phyloP scores from a whole-genome alignment of 2,329 filamentous ascomycete species.

The Phaeosphaeria sp. region DNA sequence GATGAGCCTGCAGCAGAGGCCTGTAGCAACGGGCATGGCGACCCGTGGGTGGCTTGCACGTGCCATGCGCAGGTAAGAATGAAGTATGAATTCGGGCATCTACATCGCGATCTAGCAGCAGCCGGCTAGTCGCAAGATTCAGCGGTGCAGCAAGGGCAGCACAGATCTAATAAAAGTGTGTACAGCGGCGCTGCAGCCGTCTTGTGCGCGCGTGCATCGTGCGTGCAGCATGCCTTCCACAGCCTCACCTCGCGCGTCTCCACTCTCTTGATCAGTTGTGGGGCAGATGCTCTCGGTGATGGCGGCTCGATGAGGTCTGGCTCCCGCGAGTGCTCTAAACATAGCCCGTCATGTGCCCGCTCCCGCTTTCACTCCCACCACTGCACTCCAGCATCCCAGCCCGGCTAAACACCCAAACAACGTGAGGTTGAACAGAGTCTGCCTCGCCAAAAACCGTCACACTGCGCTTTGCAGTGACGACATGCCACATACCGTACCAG shows the following conservation, averaged over 20 bases:
- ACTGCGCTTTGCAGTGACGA: slow-evolving; percentile 11
- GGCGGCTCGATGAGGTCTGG: slow-evolving; percentile 6
- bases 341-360: slow-evolving; percentile 13
- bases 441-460: slow-evolving; percentile 1
- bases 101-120: not conserved
- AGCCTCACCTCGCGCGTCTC: slow-evolving; percentile 8
- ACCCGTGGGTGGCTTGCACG: slow-evolving; percentile 11
- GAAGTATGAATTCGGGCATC: not conserved
- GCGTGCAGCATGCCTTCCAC: not conserved
- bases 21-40: slow-evolving; percentile 13
- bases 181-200: not conserved
- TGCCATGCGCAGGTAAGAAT: not conserved
- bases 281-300: slow-evolving; percentile 8
- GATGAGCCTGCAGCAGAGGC: slow-evolving; percentile 18
- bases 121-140: not conserved
- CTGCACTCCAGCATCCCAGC: not conserved
- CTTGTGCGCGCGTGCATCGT: not conserved
- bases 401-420: not conserved
- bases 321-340: slow-evolving; percentile 21
- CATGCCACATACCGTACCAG: slow-evolving; percentile 3
- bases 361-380: not conserved
- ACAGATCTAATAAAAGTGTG: slow-evolving; percentile 2
- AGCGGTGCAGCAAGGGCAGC: not conserved
- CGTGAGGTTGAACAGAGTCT: not conserved
- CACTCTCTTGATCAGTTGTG: slow-evolving; percentile 11